Percentiles rank a stretch among this genome's conserved stretches.
phyloP scores from a whole-genome alignment of 1,139 yeast species.

The Yamadazyma songkhlaensis region DNA sequence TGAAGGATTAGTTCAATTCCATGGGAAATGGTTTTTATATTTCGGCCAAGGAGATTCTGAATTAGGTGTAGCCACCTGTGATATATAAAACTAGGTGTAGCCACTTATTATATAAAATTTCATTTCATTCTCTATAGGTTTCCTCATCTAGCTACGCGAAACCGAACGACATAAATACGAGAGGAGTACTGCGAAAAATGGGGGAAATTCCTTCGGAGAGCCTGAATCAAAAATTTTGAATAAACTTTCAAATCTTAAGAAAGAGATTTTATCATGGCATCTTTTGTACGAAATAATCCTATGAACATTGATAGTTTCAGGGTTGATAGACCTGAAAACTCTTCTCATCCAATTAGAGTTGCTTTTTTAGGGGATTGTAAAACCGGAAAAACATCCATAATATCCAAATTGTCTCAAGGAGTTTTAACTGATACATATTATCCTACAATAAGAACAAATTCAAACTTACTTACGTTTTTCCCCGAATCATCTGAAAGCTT shows the following conservation, averaged over 20 bases:
- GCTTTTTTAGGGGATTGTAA: constrained; percentile 58
- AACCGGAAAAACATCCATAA: constrained; percentile 50
- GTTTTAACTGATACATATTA: constrained; percentile 58
- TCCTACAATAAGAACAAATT: constrained; percentile 57
- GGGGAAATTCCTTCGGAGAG: too few species aligned
- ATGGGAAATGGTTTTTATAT: constrained; percentile 42
- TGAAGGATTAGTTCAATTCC: constrained; percentile 44
- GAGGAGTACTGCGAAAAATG: too few species aligned
- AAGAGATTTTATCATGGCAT: constrained; percentile 8
- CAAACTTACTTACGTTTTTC: constrained; percentile 52
- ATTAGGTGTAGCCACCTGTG: constrained; percentile 42
- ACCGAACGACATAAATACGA: too few species aligned
- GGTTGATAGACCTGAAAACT: constrained; percentile 21
- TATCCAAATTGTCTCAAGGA: constrained; percentile 49
- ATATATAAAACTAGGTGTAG: constrained; percentile 31
- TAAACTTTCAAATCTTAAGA: too few species aligned
- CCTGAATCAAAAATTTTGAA: too few species aligned
- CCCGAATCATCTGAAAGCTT: constrained; percentile 40
- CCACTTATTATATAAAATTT: constrained; percentile 26
- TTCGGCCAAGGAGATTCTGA: constrained; percentile 46
- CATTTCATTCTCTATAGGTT: too few species aligned
- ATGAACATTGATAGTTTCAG: constrained; percentile 8
- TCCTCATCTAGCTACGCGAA: too few species aligned
- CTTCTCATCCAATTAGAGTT: constrained; percentile 44
- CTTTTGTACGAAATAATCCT: constrained; percentile 13